Evolutionary conservation across 495 filamentous ascomycete species (phyloP), one percentile per base, ranked within the genome.

Genomic region (Massariosphaeria phaeospora): DNA sequence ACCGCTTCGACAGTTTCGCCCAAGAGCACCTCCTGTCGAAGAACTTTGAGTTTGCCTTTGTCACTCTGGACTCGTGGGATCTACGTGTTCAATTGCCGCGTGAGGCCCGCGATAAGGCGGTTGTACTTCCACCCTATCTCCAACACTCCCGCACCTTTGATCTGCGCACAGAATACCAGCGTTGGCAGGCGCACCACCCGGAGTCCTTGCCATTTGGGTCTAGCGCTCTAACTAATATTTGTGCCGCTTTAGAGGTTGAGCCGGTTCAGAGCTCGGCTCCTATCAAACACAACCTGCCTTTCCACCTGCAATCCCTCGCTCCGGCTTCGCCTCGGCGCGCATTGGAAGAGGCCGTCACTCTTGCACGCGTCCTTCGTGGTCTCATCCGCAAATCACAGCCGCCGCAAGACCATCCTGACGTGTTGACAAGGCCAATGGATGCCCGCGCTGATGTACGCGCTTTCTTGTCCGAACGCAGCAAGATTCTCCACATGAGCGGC

Each of bases 101-200:
- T 43, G 93, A 98, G 74, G 93, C 93, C 61, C 88, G 93, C 51
- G 93, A 97, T 73, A 97, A 98, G 75, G 87, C 91, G 34, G 91
- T 96, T 30, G 91, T 95, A 13, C 79, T 98, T 17, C 93, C 93
- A n/a, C 83, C 90, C 13, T 97, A 96, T 67, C 79, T 98, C 25
- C 93, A 96, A 71, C 93, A 98, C 75, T 96, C 93, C 33, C 83
- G 93, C 41, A 93, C 90, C 27, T 98, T 96, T 70, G 93, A 97
- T 70, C 78, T 98, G 24, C 86, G 93, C 39, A 93, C 91, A 57
- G 93, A 97, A 73, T 98, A 98, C 67, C 89, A 96, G 66, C 81
- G 89, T 63, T 98, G 94, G 93, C 93, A 98, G 71, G 88, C 89
- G 59, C 91, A 96, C 62, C 93, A 97, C 65, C 93, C 93, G 18